phyloP scores from a whole-genome alignment of 2,329 filamentous ascomycete genomes.

The Penicillium rolfsii region DNA sequence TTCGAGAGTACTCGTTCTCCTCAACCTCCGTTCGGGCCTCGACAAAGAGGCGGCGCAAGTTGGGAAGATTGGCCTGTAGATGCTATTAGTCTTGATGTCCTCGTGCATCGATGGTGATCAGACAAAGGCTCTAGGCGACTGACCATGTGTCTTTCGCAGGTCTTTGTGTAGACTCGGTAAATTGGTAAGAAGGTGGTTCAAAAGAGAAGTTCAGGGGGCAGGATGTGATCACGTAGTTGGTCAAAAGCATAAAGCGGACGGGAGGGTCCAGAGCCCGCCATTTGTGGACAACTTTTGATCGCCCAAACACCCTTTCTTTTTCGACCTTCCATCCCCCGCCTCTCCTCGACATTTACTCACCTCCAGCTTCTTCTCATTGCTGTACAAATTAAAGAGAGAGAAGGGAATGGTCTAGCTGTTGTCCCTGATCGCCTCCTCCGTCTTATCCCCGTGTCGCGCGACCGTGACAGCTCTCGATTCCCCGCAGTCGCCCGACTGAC shows the following conservation, averaged over 20 bases:
- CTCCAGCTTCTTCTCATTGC: conserved; percentile 13
- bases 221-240: conserved; percentile 7
- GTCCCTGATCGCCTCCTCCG: conserved; percentile 14
- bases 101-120: neutral
- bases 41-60: conserved; percentile 93
- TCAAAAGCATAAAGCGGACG: conserved; percentile 19
- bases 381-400: conserved; percentile 12
- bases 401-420: conserved; percentile 17
- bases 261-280: conserved; percentile 31
- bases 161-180: neutral
- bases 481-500: conserved; percentile 36
- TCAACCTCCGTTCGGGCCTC: conserved; percentile 91
- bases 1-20: conserved; percentile 90
- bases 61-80: conserved; percentile 66
- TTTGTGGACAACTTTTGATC: conserved; percentile 41
- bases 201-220: neutral
- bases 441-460: conserved; percentile 25
- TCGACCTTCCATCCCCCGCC: conserved; percentile 15
- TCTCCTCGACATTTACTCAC: conserved; percentile 14
- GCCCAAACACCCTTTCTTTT: conserved; percentile 30
- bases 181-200: neutral
- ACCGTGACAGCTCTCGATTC: conserved; percentile 37
- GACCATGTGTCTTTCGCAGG: conserved; percentile 24
- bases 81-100: conserved; percentile 17
- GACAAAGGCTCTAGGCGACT: neutral